Evolutionary conservation across 2,329 filamentous ascomycete genomes (phyloP), one percentile per base, ranked within the genome.

Genomic region (Aspergillus piperis): DNA sequence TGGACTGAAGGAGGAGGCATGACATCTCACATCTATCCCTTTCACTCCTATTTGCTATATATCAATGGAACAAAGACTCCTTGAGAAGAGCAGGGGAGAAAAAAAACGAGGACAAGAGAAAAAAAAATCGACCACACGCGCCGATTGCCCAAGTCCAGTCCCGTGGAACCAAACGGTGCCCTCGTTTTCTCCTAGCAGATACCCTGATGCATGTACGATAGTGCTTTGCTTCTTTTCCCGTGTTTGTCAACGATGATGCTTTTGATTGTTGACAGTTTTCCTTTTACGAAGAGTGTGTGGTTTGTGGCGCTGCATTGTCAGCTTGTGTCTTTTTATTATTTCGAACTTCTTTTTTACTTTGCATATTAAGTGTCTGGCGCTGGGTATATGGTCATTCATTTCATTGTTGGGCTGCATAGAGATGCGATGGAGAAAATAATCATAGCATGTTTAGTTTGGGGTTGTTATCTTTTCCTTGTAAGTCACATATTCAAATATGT

Each of bases 1-100:
- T 72, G 86, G 85, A 5, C 70, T 88, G 62, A 83, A 79, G 66
- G 82, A 82, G 49, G 82, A 83, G 51, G 74, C 75, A 50, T 80
- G 68, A 74, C 15, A 5, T 36, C 32, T 36, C 5, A 36, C 5
- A 15, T 15, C 32, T 36, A 36, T 36, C 11, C 11, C 5, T 6
- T 13, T 13, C 11, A 15, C 11, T 13, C 32, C 32, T 13, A 36
- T 36, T 36, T 36, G 11, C 32, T 36, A 11, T 36, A 11, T 13
- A 0, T 27, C 30, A 32, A 32, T 11, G 30, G 30, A 10, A 32
- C 32, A 36, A 36, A 13, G 32, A 6, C 32, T 32, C 32, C 32
- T 36, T 13, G 32, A 36, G 32, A 36, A 13, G 5, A 13, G 48
- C 11, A 27, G 36, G 10, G 11, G 5, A 11, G 11, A 25, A 25